Evolutionary conservation across 2,329 filamentous ascomycete species (phyloP).

Genomic region (Rutstroemia sp.): DNA sequence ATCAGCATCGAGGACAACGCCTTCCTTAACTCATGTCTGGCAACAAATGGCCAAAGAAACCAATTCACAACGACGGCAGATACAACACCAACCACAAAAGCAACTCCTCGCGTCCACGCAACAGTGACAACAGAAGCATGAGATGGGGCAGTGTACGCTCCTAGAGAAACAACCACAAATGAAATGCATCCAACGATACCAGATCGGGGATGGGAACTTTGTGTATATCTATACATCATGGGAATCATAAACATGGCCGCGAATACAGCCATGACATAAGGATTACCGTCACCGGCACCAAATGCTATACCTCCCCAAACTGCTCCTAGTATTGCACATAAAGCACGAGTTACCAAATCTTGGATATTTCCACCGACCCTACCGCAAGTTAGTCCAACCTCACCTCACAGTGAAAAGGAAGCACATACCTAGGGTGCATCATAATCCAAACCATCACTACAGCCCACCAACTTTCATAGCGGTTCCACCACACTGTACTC

Average conservation of each 20-base stretch:
- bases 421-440: constrained; percentile 40
- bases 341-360: constrained; percentile 45
- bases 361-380: constrained; percentile 51
- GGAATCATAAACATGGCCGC: constrained; percentile 50
- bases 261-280: constrained; percentile 48
- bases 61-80: constrained; percentile 49
- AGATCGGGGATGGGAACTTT: constrained; percentile 48
- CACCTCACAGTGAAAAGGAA: too few relatives aligned
- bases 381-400: not conserved
- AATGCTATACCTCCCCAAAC: constrained; percentile 47
- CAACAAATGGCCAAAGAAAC: constrained; percentile 54
- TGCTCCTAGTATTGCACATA: constrained; percentile 44
- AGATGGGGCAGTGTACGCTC: constrained; percentile 25
- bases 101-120: constrained; percentile 40
- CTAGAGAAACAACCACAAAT: constrained; percentile 47
- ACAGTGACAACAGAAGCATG: constrained; percentile 33
- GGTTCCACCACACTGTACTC: constrained; percentile 45
- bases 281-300: constrained; percentile 43
- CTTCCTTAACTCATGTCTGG: constrained; percentile 49
- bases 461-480: constrained; percentile 50
- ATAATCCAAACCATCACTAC: constrained; percentile 34
- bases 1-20: constrained; percentile 50
- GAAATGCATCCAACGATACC: constrained; percentile 51
- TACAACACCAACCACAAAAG: constrained; percentile 46
- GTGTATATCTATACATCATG: constrained; percentile 49